Evolutionary conservation across 1,284 basidiomycete genomes (phyloP), one percentile per base, ranked within the genome.

Genomic region (Meira nashicola): DNA sequence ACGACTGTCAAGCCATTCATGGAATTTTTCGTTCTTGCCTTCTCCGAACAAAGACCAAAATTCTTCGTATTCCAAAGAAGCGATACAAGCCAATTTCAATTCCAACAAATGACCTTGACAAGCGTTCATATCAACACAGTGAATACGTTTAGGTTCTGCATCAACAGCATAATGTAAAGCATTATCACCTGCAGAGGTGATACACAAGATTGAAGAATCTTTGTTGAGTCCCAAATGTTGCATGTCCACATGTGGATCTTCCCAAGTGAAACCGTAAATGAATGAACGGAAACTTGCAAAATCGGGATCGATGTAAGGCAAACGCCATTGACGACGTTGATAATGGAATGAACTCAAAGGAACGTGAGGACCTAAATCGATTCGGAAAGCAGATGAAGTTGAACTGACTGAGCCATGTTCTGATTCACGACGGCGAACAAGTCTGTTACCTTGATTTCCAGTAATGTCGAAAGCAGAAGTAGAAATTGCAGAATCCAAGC

Each of bases 151-250:
- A 0, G 87, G 87, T 54, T 83, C 79, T 5, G 85, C 86, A 1
- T 83, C 83, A 51, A 88, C 85, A 5, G 88, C 88, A 68, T 90
- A 90, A 78, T 90, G 89, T 43, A 90, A 80, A 1, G 87, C 87
- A 71, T 90, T 90, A 78, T 89, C 89, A 0, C 89, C 89, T 0
- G 88, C 89, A 55, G 85, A 87, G 1, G 89, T 89, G 70, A 90
- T 89, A 21, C 86, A 85, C 2, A 90, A 82, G 66, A 90, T 83
- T 12, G 86, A 84, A 78, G 90, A 88, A 8, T 86, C 82, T 40
- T 80, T 79, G 37, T 83, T 83, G 59, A 90, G 78, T 19, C 85
- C 74, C 12, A 90, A 80, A 72, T 86, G 82, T 67, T 84, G 82
- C 82, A 90, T 87, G 71, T 90, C 89, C 63, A 86, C 87, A 14